Evolutionary conservation across 768 basidiomycete species (phyloP).

Genomic region (Boletus coccyginus): DNA sequence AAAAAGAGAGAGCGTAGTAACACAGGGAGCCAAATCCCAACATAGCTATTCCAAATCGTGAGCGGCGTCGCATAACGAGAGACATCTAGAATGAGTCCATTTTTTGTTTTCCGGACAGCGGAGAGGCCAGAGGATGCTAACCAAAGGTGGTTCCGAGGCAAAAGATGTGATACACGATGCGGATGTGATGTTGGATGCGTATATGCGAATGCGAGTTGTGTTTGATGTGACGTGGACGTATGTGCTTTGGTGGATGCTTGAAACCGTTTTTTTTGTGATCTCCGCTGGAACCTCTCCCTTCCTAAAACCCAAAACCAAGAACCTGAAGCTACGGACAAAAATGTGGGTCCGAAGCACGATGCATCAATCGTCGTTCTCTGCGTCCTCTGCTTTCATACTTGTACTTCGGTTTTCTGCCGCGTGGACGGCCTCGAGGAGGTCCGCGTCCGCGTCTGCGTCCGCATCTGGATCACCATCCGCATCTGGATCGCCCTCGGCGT

Average conservation of each 20-base stretch:
- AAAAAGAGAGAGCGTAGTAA: conserved; percentile 4
- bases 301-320: conserved; percentile 13
- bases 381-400: conserved; percentile 29
- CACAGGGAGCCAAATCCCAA: conserved; percentile 7
- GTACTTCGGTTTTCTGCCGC: conserved; percentile 45
- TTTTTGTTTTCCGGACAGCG: conserved; percentile 14
- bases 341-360: not conserved
- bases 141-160: not conserved
- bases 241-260: not conserved
- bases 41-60: conserved; percentile 14
- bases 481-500: conserved; percentile 34
- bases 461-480: conserved; percentile 38
- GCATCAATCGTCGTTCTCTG: conserved; percentile 20
- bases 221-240: not conserved
- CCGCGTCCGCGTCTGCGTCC: conserved; percentile 39
- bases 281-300: conserved; percentile 10
- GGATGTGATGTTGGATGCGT: conserved; percentile 2
- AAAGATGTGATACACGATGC: conserved; percentile 1
- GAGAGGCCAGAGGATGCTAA: conserved; percentile 1
- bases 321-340: not conserved
- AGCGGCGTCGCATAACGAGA: conserved; percentile 3
- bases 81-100: conserved; percentile 6
- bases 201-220: conserved; percentile 7
- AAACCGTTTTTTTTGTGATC: conserved; percentile 6
- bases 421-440: conserved; percentile 50